A percentile compares a stretch with the other conserved stretches of the same genome.
phyloP scores from a whole-genome alignment of 179 eudicot species.

The Spinacia oleracea region DNA sequence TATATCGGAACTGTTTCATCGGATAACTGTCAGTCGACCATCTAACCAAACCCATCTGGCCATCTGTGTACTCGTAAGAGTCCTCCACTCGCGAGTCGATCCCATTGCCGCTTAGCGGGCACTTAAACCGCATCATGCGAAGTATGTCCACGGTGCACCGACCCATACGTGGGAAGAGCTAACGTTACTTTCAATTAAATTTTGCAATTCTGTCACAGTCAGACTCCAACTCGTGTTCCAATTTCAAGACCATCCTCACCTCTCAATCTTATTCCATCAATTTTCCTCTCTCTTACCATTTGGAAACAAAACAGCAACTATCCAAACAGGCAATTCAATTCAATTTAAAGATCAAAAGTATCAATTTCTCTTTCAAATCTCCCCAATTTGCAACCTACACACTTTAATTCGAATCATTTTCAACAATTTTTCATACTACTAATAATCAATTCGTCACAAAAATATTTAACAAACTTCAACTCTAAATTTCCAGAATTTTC shows the following conservation, averaged over 20 bases:
- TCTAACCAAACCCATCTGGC: no score
- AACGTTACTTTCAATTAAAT: background rate
- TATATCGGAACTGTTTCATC: no score
- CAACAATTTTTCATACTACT: no score
- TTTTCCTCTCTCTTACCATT: background rate
- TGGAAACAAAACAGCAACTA: background rate
- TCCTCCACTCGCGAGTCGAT: no score
- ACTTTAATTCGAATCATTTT: background rate
- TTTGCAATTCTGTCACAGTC: background rate
- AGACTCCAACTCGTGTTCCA: background rate
- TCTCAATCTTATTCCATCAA: background rate
- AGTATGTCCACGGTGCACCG: background rate
- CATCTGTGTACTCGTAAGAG: no score
- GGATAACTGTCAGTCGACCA: no score
- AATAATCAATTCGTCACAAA: no score
- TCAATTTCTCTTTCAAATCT: background rate
- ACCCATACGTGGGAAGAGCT: slow-evolving; percentile 8
- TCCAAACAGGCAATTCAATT: background rate
- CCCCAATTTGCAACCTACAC: background rate
- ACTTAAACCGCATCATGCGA: no score
- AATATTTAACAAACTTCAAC: no score
- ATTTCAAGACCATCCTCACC: background rate
- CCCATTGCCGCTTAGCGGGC: no score
- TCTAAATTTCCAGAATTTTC: background rate
- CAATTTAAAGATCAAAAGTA: background rate